Conservation (phyloP, 306 rosid genomes). For the Cotoneaster glaucophyllus region DNA sequence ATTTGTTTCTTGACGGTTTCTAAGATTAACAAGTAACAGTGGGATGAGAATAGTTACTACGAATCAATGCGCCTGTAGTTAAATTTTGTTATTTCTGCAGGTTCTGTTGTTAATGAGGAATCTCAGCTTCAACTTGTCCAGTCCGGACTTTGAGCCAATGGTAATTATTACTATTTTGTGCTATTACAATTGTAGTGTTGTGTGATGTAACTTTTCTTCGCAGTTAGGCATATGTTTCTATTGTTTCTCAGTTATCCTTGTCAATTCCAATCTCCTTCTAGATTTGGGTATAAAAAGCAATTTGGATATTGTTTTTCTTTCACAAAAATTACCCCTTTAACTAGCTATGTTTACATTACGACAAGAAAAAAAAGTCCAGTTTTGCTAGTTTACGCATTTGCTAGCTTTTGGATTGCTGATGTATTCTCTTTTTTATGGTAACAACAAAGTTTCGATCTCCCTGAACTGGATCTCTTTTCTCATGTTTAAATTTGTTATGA, state of each 20-base stretch:
- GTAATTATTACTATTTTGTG: constrained; percentile 33
- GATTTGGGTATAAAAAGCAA: background rate
- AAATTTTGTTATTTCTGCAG: constrained; percentile 42
- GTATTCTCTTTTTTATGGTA: background rate
- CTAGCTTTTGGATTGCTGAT: background rate
- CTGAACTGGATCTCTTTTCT: background rate
- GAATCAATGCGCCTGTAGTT: background rate
- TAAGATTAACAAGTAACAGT: background rate
- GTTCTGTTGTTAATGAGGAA: constrained; percentile 83
- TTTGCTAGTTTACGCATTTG: background rate
- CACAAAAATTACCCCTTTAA: background rate
- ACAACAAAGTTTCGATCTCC: no score
- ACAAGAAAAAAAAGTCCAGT: background rate
- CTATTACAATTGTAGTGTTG: background rate
- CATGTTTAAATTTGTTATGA: no score
- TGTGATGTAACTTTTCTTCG: background rate
- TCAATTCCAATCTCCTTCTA: background rate
- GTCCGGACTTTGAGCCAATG: constrained; percentile 63
- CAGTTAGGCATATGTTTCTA: background rate
- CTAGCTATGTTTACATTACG: background rate
- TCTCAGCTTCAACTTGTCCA: constrained; percentile 68
- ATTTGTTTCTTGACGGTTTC: background rate
- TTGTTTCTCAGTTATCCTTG: background rate
- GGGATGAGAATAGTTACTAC: background rate
- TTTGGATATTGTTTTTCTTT: background rate